Evolutionary conservation across 2,329 filamentous ascomycete genomes (phyloP).

Genomic region (Venturia effusa): DNA sequence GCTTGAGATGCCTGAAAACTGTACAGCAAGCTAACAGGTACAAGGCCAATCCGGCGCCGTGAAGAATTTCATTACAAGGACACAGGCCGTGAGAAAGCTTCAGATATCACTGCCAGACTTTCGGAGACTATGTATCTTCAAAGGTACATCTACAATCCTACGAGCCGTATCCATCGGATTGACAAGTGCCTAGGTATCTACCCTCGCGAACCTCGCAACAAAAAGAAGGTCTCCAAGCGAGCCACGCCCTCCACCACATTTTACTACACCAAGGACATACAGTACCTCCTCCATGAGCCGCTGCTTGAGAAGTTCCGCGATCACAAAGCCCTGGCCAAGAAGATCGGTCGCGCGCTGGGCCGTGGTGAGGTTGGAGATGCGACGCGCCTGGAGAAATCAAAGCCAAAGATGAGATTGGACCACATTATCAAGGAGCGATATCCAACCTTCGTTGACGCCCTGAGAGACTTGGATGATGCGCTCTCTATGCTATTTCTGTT

Average conservation of each 20-base stretch:
- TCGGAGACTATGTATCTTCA: constrained; percentile 97
- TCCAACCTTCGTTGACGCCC: constrained; percentile 87
- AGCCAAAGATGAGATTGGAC: constrained; percentile 81
- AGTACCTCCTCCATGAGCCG: constrained; percentile 95
- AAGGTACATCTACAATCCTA: constrained; percentile 42
- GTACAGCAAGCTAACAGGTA: constrained; percentile 15
- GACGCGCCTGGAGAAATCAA: constrained; percentile 80
- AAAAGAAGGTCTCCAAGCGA: constrained; percentile 92
- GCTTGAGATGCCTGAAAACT: no score
- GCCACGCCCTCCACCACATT: constrained; percentile 88
- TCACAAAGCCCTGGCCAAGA: constrained; percentile 93
- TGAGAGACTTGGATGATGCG: constrained; percentile 92
- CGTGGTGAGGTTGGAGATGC: constrained; percentile 86
- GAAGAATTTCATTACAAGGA: constrained; percentile 97
- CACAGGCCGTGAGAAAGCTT: constrained; percentile 92
- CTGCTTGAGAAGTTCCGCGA: constrained; percentile 91
- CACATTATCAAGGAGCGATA: constrained; percentile 98
- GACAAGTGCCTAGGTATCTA: constrained; percentile 57
- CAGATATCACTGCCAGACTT: constrained; percentile 97
- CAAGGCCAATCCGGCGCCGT: constrained; percentile 74
- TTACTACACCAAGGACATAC: constrained; percentile 87
- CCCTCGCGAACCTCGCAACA: constrained; percentile 89
- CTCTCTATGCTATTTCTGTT: constrained; percentile 96
- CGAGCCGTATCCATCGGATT: not conserved
- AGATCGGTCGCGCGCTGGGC: constrained; percentile 86